A percentile compares a stretch with the other conserved stretches of the same genome.
These are phyloP conservation scores for Colletotrichum sidae DNA, from an alignment of 2,329 filamentous ascomycete species.

Conservation along the genomic window DNA sequence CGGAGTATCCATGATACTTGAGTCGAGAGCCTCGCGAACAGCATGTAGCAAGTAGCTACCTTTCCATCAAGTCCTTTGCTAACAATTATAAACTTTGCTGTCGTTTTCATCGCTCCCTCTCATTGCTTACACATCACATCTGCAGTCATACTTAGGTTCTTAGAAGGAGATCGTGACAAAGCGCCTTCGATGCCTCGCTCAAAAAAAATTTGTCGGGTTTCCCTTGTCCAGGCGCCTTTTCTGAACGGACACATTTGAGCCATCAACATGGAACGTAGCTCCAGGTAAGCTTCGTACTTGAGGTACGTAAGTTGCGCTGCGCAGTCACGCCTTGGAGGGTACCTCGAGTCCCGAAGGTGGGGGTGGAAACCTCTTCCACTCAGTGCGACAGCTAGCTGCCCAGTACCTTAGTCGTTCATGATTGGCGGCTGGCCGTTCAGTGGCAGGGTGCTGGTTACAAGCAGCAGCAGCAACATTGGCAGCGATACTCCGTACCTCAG, in stretches of 20 bases:
- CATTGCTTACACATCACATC: conserved; percentile 11
- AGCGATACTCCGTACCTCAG: not conserved
- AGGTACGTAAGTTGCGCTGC: conserved; percentile 32
- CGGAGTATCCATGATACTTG: conserved; percentile 15
- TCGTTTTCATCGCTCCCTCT: not conserved
- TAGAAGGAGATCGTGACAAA: too few species aligned
- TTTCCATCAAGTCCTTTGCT: conserved; percentile 15
- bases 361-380: conserved; percentile 22
- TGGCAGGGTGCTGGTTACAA: not conserved
- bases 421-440: not conserved
- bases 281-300: conserved; percentile 32
- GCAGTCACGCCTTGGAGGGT: conserved; percentile 24
- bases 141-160: too few species aligned
- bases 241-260: not conserved
- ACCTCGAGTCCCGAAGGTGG: conserved; percentile 31
- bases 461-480: not conserved
- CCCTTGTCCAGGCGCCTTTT: not conserved
- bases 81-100: not conserved
- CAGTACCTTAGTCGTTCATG: not conserved
- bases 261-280: conserved; percentile 35
- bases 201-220: too few species aligned
- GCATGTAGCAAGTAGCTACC: conserved; percentile 31
- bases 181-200: too few species aligned
- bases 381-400: not conserved
- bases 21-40: conserved; percentile 13